Evolutionary conservation across 441 rosid species (phyloP), one percentile per base, ranked within the genome.

Genomic region (Croton setiger): DNA sequence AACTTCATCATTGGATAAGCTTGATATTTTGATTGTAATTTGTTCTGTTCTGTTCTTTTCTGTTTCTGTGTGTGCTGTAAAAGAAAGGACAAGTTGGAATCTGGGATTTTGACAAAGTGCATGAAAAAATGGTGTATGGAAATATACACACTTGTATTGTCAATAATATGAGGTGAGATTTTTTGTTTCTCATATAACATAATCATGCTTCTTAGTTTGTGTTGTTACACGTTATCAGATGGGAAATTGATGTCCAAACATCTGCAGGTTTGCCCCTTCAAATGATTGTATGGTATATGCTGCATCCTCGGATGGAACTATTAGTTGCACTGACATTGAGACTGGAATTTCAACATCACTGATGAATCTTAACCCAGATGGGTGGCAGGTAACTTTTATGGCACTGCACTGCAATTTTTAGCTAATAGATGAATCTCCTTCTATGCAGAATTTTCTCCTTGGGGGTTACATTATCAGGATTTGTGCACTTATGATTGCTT

Each of bases 61-160:
- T 35, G 47, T 2, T 33, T 75, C 23, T 31, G 13, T 70, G 51
- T 76, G 57, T n/a, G 18, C 52, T 72, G 36, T 63, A 47, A 83
- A 75, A 93, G 98, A 91, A 93, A 89, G 98, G 98, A 68, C 96
- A 91, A 85, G 82, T 93, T 69, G 98, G 98, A 82, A 83, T 93
- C 4, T 89, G 96, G 97, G 98, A 93, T 82, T 90, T 86, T 69
- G 80, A 67, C 69, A 84, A 87, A 80, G 97, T 91, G 70, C 84
- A 89, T 73, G 98, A 93, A 74, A 93, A 85, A 83, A 89, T 75
- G 66, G 92, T 91, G 72, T 93, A 93, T 58, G 88, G 85, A 68
- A 83, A 92, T 75, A 84, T 91, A 73, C 98, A 93, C 84, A 71
- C 76, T 31, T 88, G 94, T 52, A 87, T 88, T 80, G 93, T 93